phyloP scores from a whole-genome alignment of 2,329 filamentous ascomycete genomes.

The Sarocladium kiliense region DNA sequence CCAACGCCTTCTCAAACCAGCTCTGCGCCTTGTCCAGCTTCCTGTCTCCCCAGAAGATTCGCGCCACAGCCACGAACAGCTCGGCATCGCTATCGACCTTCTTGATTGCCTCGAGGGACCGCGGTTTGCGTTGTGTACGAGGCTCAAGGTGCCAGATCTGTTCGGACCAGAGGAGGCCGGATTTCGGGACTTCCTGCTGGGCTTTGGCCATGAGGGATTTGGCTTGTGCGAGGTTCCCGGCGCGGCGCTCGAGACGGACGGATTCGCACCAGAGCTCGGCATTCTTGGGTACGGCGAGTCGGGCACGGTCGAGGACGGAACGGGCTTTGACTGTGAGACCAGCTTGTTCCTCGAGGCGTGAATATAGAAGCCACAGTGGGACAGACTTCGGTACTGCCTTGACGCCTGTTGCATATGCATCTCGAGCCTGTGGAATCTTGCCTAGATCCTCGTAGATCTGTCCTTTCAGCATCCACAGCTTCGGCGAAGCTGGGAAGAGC shows the following conservation, averaged over 20 bases:
- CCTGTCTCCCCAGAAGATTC: constrained; percentile 94
- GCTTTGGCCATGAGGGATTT: constrained; percentile 91
- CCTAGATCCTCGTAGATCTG: constrained; percentile 88
- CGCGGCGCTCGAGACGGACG: constrained; percentile 86
- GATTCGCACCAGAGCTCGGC: constrained; percentile 86
- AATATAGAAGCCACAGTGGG: constrained; percentile 83
- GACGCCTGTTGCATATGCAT: constrained; percentile 84
- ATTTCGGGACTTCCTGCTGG: constrained; percentile 83
- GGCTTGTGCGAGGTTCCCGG: constrained; percentile 76
- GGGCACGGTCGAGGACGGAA: constrained; percentile 85
- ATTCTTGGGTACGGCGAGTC: constrained; percentile 80
- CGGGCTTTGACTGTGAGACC: constrained; percentile 87
- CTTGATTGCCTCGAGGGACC: constrained; percentile 90
- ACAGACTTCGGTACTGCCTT: constrained; percentile 81
- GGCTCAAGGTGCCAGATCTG: constrained; percentile 92
- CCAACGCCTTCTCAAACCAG: constrained; percentile 95
- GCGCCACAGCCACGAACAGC: constrained; percentile 84
- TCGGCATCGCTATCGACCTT: constrained; percentile 90
- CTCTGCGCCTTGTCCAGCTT: constrained; percentile 88
- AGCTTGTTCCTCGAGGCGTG: constrained; percentile 78
- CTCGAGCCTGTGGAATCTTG: constrained; percentile 77
- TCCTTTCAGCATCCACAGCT: constrained; percentile 98
- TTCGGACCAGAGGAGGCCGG: constrained; percentile 85
- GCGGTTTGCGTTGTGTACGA: constrained; percentile 86
- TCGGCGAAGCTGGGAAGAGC: constrained; percentile 77